Base-by-base conservation (phyloP, 1,139 yeast genomes). In the Kluyveromyces sp. region DNA sequence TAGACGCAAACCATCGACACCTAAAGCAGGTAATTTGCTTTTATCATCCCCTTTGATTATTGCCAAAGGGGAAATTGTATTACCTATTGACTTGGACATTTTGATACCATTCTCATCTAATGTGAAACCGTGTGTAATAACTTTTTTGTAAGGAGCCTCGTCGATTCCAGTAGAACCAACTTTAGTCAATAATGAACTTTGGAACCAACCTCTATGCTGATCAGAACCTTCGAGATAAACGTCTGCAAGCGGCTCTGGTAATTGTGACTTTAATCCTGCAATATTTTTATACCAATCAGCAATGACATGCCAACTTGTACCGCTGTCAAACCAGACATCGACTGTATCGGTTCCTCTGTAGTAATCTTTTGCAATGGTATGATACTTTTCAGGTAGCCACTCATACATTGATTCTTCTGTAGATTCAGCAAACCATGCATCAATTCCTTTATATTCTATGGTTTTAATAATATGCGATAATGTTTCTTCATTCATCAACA, bases 251-350 rank as follows among this genome's bases (percentile, higher is more conserved):
- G 45, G 69, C 50, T 48, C 68, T 51, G 56, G 70, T 50, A 49
- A 10, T 10, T 29, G 10, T n/a, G 49, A 41, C 8, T 49, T 40
- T 26, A 61, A 40, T 28, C 61, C 57, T 33, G 65, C 45, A 10
- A 60, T 50, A 35, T 69, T 60, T 15, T 50, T 42, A 44, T 74
- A 58, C 52, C 72, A 71, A 27, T 70, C 62, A 34, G 67, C 70
- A 32, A 88, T 70, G 39, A 79, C 77, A 4, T 82, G 77, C 98
- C 98, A 92, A 34, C 95, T 83, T 1, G 95, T 80, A 0, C 99
- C 99, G 37, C 96, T 86, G 63, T 92, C 99, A 69, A 92, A 90
- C 99, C 99, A 92, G 7, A 92, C 98, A 66, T 92, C 99, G 90
- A 92, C 85, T 0, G 98, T 92, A 57, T 94, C 98, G 44, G 72